Evolutionary conservation across 2,329 filamentous ascomycete genomes (phyloP).

Genomic region (Aspergillus sp.): DNA sequence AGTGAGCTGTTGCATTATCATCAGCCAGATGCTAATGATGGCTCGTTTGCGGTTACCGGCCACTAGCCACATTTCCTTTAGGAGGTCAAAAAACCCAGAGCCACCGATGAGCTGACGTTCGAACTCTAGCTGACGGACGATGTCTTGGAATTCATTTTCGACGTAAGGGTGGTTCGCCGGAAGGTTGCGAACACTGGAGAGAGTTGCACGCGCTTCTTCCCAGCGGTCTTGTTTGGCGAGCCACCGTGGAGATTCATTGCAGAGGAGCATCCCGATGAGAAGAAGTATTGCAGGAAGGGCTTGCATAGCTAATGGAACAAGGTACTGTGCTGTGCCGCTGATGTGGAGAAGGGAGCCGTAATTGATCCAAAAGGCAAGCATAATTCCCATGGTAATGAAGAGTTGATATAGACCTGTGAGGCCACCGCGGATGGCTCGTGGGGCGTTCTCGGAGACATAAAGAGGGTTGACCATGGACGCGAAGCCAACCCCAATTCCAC

Average conservation of each 20-base stretch:
- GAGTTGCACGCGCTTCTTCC: constrained; percentile 60
- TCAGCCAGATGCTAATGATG: constrained; percentile 36
- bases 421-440: constrained; percentile 59
- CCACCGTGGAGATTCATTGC: constrained; percentile 67
- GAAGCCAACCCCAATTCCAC: constrained; percentile 44
- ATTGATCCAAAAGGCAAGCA: constrained; percentile 54
- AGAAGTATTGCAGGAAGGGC: constrained; percentile 63
- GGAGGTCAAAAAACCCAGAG: constrained; percentile 1
- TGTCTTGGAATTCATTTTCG: constrained; percentile 61
- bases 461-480: constrained; percentile 60
- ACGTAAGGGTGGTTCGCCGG: constrained; percentile 55
- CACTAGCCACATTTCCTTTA: constrained; percentile 38
- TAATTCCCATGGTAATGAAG: constrained; percentile 51
- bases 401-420: constrained; percentile 63
- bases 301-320: constrained; percentile 64
- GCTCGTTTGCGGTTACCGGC: constrained; percentile 41
- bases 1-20: constrained; percentile 44
- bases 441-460: constrained; percentile 62
- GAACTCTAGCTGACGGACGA: constrained; percentile 37
- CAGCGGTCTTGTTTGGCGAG: constrained; percentile 67
- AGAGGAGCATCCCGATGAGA: constrained; percentile 60
- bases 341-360: constrained; percentile 54
- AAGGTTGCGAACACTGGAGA: constrained; percentile 59
- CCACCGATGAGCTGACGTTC: constrained; percentile 10
- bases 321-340: constrained; percentile 40